These are phyloP conservation scores for Singerocomus rubriflavus DNA, from an alignment of 1,284 basidiomycete genomes.

Conservation along the genomic window DNA sequence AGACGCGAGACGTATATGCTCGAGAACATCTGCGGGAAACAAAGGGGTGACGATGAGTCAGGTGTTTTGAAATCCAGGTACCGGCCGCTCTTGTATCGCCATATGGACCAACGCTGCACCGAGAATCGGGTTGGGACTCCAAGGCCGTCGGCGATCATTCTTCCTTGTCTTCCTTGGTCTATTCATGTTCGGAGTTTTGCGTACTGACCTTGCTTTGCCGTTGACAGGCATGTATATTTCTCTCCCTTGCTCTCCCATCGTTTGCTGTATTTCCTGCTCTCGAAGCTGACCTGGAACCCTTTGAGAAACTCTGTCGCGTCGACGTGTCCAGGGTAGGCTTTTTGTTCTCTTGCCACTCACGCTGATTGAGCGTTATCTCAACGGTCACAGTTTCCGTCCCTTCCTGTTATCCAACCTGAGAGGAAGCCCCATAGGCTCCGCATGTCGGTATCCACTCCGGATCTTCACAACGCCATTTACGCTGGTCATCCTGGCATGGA, in stretches of 20 bases:
- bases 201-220: slow-evolving; percentile 12
- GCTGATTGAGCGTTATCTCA: neutral
- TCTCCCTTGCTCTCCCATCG: slow-evolving; percentile 45
- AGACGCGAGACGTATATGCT: slow-evolving; percentile 3
- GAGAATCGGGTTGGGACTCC: neutral
- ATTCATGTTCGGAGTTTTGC: slow-evolving; percentile 12
- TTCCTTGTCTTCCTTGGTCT: neutral
- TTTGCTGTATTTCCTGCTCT: slow-evolving; percentile 53
- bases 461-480: slow-evolving; percentile 26
- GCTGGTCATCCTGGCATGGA: slow-evolving; percentile 6
- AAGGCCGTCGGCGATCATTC: slow-evolving; percentile 15
- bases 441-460: slow-evolving; percentile 40
- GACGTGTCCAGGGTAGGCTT: slow-evolving; percentile 39
- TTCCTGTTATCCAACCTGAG: slow-evolving; percentile 27
- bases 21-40: neutral
- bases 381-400: slow-evolving; percentile 14
- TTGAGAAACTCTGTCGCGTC: slow-evolving; percentile 50
- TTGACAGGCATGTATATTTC: slow-evolving; percentile 51
- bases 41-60: slow-evolving; percentile 15
- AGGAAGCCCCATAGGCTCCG: slow-evolving; percentile 29
- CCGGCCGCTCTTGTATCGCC: slow-evolving; percentile 7
- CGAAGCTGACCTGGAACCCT: slow-evolving; percentile 58
- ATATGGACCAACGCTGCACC: neutral
- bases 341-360: neutral
- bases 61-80: slow-evolving; percentile 23